A percentile compares a stretch with the other conserved stretches of the same genome.
These are phyloP conservation scores for Annona cherimola DNA, from an alignment of 164 flowering plant species.

Conservation along the genomic window DNA sequence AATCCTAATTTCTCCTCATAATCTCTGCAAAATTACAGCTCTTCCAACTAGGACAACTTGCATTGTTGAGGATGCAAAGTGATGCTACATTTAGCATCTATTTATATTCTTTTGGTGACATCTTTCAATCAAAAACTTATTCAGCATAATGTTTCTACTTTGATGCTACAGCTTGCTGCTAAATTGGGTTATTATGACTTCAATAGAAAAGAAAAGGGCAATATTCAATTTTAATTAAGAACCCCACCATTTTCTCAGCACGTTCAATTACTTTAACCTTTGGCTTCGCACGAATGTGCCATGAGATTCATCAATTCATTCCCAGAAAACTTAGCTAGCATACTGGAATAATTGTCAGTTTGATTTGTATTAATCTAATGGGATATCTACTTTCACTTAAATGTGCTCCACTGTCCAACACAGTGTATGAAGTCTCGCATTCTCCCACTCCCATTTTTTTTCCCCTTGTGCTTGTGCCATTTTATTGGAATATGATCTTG, in stretches of 20 bases:
- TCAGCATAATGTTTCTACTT: no score
- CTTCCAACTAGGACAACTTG: not conserved
- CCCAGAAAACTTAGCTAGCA: not conserved
- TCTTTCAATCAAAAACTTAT: no score
- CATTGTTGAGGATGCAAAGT: not conserved
- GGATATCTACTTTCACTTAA: not conserved
- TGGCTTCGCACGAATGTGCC: not conserved
- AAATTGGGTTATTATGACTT: not conserved
- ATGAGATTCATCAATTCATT: not conserved
- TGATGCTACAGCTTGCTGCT: not conserved
- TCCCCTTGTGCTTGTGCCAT: not conserved
- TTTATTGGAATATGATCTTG: no score
- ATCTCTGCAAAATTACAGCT: not conserved
- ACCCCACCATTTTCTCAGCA: not conserved
- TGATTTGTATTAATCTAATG: not conserved
- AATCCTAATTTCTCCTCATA: not conserved
- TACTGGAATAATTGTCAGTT: not conserved
- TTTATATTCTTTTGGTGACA: no score
- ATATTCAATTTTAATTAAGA: no score
- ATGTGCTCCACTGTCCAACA: not conserved
- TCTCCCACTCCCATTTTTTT: not conserved
- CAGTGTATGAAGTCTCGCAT: no score
- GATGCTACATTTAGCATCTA: not conserved
- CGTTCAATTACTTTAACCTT: not conserved
- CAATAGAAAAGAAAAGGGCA: not conserved